phyloP scores from a whole-genome alignment of 1,139 yeast genomes.

The Yamadazyma friedrichii region DNA sequence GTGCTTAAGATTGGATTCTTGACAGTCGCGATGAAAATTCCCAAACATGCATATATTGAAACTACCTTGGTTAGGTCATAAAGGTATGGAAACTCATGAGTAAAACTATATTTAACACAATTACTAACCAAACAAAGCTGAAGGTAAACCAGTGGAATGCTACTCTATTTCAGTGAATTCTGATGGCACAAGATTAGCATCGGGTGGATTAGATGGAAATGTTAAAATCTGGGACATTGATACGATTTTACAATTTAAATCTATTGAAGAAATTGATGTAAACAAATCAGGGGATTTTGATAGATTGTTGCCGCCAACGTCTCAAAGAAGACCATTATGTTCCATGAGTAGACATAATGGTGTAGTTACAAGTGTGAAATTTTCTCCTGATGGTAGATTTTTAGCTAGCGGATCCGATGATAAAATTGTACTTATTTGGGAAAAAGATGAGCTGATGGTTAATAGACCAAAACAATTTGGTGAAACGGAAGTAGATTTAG shows the following conservation, averaged over 20 bases:
- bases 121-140: slow-evolving; percentile 42
- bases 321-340: slow-evolving; percentile 58
- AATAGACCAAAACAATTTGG: slow-evolving; percentile 47
- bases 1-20: too few species aligned
- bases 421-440: slow-evolving; percentile 89
- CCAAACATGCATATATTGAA: slow-evolving; percentile 66
- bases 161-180: slow-evolving; percentile 79
- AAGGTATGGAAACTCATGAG: slow-evolving; percentile 9
- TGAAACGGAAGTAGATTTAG: slow-evolving; percentile 62
- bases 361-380: slow-evolving; percentile 89
- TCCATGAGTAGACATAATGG: slow-evolving; percentile 88
- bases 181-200: slow-evolving; percentile 82
- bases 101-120: too few species aligned
- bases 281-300: slow-evolving; percentile 7
- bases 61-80: slow-evolving; percentile 82
- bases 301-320: slow-evolving; percentile 29
- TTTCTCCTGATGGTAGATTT: slow-evolving; percentile 88
- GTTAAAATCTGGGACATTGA: slow-evolving; percentile 86
- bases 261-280: slow-evolving; percentile 12
- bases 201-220: slow-evolving; percentile 95
- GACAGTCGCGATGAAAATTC: too few species aligned
- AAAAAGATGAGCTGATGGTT: slow-evolving; percentile 65
- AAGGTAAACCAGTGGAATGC: slow-evolving; percentile 76
- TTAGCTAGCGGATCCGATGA: slow-evolving; percentile 96
- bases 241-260: slow-evolving; percentile 22